Conservation (phyloP, 2,329 filamentous ascomycete species). For the Hansfordia pulvinata region DNA sequence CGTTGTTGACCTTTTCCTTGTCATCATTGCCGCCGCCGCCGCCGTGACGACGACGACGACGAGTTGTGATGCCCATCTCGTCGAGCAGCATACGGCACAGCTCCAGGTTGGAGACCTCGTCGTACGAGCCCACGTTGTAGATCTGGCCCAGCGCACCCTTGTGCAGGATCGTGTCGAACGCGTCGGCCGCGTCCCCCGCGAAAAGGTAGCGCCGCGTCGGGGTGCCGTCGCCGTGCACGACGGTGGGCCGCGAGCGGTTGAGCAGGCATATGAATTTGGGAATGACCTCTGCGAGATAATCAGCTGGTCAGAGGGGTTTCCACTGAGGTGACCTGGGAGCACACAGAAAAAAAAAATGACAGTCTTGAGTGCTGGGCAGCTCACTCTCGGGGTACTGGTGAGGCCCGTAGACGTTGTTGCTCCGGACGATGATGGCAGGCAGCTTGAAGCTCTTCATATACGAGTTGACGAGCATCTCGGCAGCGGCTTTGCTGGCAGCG, state of each 20-base stretch:
- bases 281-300: slow-evolving; percentile 53
- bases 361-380: slow-evolving; percentile 14
- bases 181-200: slow-evolving; percentile 67
- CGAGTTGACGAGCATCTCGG: slow-evolving; percentile 79
- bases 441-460: slow-evolving; percentile 75
- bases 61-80: no score
- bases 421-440: slow-evolving; percentile 65
- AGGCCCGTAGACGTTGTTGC: slow-evolving; percentile 78
- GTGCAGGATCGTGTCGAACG: slow-evolving; percentile 75
- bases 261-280: slow-evolving; percentile 68
- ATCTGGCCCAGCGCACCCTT: slow-evolving; percentile 60
- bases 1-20: slow-evolving; percentile 38
- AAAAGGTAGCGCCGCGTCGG: slow-evolving; percentile 66
- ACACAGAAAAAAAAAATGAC: no score
- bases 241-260: slow-evolving; percentile 49
- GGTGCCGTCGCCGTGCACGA: slow-evolving; percentile 64
- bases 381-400: slow-evolving; percentile 75
- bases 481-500: slow-evolving; percentile 66
- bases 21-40: slow-evolving; percentile 36
- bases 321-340: no score
- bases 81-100: slow-evolving; percentile 53
- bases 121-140: slow-evolving; percentile 70
- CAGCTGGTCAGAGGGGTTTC: slow-evolving; percentile 3
- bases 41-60: no score
- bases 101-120: slow-evolving; percentile 63